Conservation (phyloP, 2,329 filamentous ascomycete genomes). For the Colletotrichum limetticola region DNA sequence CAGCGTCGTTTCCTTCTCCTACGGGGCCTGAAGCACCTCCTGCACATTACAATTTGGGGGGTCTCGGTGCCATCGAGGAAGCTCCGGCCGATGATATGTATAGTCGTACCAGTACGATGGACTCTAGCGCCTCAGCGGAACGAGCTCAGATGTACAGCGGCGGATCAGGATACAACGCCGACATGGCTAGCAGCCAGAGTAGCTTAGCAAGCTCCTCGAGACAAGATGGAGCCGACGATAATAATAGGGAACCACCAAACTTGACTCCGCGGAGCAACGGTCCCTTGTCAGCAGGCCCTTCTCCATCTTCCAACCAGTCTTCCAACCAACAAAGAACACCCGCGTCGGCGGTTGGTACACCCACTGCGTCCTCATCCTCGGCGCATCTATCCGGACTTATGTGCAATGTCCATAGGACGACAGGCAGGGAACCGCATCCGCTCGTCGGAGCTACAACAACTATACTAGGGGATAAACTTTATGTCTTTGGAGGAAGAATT, state of each 20-base stretch:
- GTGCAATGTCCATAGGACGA: conserved; percentile 84
- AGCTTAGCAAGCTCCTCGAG: conserved; percentile 35
- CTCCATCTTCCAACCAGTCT: conserved; percentile 62
- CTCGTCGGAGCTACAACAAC: conserved; percentile 96
- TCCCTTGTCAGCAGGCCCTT: conserved; percentile 65
- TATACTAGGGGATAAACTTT: conserved; percentile 93
- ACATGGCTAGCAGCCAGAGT: conserved; percentile 46
- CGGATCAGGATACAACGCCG: conserved; percentile 46
- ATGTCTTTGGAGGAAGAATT: conserved; percentile 93
- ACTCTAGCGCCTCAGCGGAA: conserved; percentile 49
- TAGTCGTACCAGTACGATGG: conserved; percentile 60
- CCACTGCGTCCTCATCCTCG: conserved; percentile 58
- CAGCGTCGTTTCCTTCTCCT: conserved; percentile 41
- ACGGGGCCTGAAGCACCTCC: conserved; percentile 42
- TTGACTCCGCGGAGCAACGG: conserved; percentile 64
- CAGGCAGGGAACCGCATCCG: conserved; percentile 89
- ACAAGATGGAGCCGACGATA: conserved; percentile 58
- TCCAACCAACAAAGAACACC: conserved; percentile 53
- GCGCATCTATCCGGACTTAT: conserved; percentile 73
- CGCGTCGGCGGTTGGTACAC: conserved; percentile 51
- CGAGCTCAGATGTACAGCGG: conserved; percentile 50
- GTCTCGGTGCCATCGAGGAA: conserved; percentile 34
- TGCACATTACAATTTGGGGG: conserved; percentile 45
- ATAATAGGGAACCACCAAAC: conserved; percentile 48
- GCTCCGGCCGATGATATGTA: conserved; percentile 52